Evolutionary conservation across 352 stramenopile species (phyloP), one percentile per base, ranked within the genome.

Genomic region (Globisporangium rhizosaccharum): DNA sequence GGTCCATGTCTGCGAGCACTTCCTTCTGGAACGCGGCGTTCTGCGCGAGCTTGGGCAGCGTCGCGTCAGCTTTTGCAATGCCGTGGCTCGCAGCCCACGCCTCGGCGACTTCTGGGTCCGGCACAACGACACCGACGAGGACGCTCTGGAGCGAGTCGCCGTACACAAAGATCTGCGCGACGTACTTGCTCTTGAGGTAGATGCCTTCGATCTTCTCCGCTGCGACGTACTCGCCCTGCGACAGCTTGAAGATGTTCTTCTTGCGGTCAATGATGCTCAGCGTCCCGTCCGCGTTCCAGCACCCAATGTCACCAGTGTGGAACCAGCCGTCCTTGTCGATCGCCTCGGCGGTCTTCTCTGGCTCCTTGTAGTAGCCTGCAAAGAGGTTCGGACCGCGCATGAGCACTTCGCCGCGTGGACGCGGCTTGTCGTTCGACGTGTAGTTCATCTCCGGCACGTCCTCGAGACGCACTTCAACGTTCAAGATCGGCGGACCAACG

Each of bases 361-460:
- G 74, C 65, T 98, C 88, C 64, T 97, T 98, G 76, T 98, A 98
- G 77, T 99, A 99, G 7, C 96, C 96, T 36, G 65, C 66, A 61
- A 96, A 94, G 20, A 98, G 65, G 55, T 87, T 77, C 6, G 72
- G 68, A 10, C 94, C 93, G 48, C 81, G 88, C 20, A 93, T 60
- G 15, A 81, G 60, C 52, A 91, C 81, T 63, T 91, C 81, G 5
- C 81, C 81, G 30, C 82, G 73, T 14, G 82, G 82, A 20, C 72
- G 71, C 18, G 79, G 79, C 50, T 80, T 77, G 69, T 97, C 88
- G 15, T 76, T 79, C 63, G 69, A 90, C 20, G 87, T 87, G 77
- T 99, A 99, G 53, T 88, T 90, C 97, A 99, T 99, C 56, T 99
- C 97, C 0, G 93, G 85, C 11, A 99, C 94, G 70, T 99, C 92